These are phyloP conservation scores for Epichloe sylvatica DNA, from an alignment of 2,329 filamentous ascomycete genomes.

Conservation along the genomic window DNA sequence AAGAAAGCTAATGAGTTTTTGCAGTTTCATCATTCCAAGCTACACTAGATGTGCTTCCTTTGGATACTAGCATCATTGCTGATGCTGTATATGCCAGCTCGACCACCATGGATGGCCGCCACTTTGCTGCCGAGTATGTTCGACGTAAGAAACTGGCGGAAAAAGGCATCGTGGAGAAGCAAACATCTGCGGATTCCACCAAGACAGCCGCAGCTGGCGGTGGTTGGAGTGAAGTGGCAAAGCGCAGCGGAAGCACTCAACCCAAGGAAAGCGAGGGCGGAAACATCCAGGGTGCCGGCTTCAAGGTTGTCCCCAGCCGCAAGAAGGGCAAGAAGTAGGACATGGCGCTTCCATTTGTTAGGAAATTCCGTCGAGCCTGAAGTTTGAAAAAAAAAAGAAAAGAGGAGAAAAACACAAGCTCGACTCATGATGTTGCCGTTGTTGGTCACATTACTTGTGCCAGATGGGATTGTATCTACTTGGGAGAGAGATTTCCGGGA, in stretches of 20 bases:
- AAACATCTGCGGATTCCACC: conserved; percentile 40
- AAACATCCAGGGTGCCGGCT: conserved; percentile 41
- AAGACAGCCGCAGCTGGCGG: conserved; percentile 36
- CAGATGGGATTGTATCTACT: not conserved
- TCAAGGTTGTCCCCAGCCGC: conserved; percentile 82
- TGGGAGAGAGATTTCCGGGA: not conserved
- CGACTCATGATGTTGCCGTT: not conserved
- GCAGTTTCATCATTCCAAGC: conserved; percentile 69
- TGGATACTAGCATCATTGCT: conserved; percentile 68
- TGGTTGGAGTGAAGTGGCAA: conserved; percentile 94
- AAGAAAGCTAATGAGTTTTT: not conserved
- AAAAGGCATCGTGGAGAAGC: conserved; percentile 72
- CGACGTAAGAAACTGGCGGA: conserved; percentile 87
- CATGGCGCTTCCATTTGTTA: conserved; percentile 6
- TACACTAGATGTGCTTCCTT: conserved; percentile 59
- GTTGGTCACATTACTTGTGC: not conserved
- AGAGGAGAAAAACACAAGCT: not conserved
- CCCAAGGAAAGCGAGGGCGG: conserved; percentile 29
- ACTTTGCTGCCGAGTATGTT: conserved; percentile 90
- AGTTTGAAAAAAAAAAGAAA: not conserved
- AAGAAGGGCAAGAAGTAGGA: conserved; percentile 75
- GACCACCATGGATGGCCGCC: conserved; percentile 78
- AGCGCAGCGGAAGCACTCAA: conserved; percentile 53
- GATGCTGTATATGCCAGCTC: conserved; percentile 81
- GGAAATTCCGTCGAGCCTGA: conserved; percentile 6